Percentiles rank a stretch among this genome's conserved stretches.
phyloP scores from a whole-genome alignment of 2,329 filamentous ascomycete species.

The Botrytis byssoidea region DNA sequence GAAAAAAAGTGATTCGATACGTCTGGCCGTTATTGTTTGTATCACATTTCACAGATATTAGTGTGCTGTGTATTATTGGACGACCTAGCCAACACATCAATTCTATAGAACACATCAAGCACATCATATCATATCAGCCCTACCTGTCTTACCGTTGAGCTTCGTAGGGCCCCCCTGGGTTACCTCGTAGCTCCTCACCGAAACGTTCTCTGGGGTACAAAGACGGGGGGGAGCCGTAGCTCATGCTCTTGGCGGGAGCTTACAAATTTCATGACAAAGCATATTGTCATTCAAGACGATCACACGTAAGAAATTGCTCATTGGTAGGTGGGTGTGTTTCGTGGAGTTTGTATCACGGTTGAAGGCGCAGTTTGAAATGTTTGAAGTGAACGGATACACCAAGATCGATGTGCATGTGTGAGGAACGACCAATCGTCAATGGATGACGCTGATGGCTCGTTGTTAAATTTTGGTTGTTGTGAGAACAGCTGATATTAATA shows the following conservation, averaged over 20 bases:
- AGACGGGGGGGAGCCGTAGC: neutral
- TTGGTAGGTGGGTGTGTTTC: neutral
- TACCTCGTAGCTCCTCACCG: neutral
- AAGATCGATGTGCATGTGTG: neutral
- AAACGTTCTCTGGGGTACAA: neutral
- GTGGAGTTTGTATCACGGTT: neutral
- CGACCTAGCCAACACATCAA: slow-evolving; percentile 16
- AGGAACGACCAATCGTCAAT: too few relatives aligned
- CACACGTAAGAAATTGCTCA: neutral
- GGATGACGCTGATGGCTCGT: neutral
- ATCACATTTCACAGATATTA: neutral
- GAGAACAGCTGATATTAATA: neutral
- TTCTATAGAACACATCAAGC: neutral
- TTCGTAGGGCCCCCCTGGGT: neutral
- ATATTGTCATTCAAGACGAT: neutral
- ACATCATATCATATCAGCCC: neutral
- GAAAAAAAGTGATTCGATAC: neutral
- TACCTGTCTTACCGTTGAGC: neutral
- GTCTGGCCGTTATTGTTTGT: neutral
- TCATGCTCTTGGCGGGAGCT: neutral
- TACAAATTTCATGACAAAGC: neutral
- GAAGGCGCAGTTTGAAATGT: neutral
- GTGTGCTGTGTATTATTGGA: slow-evolving; percentile 9
- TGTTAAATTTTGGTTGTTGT: too few relatives aligned
- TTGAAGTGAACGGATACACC: neutral